These are phyloP conservation scores for Globisporangium splendens DNA, from an alignment of 352 stramenopile species.

Conservation along the genomic window DNA sequence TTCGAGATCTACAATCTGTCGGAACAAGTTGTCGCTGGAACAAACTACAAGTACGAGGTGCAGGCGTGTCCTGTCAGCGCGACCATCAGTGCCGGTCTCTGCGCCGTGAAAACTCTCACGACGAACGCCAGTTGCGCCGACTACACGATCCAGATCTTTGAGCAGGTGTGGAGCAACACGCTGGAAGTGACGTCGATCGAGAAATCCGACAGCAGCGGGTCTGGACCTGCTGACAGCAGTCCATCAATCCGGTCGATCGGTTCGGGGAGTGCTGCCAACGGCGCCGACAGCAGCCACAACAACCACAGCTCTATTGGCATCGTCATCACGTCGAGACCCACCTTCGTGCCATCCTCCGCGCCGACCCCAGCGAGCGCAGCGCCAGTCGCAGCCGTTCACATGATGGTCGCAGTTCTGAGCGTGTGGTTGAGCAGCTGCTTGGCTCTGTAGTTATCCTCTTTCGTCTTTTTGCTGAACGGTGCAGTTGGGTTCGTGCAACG, in stretches of 20 bases:
- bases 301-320: too few species aligned
- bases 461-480: neutral
- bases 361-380: neutral
- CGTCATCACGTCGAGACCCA: neutral
- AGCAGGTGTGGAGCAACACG: constrained; percentile 4
- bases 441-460: neutral
- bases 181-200: constrained; percentile 4
- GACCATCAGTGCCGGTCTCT: neutral
- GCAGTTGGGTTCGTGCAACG: too few species aligned
- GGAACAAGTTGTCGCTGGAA: constrained; percentile 3
- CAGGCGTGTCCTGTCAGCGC: neutral
- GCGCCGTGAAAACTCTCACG: neutral
- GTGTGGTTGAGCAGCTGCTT: neutral
- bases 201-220: neutral
- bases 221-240: neutral
- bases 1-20: constrained; percentile 29
- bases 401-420: neutral
- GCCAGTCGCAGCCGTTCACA: neutral
- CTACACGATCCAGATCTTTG: constrained; percentile 5
- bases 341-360: neutral
- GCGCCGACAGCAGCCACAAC: neutral
- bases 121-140: neutral
- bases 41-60: constrained; percentile 2
- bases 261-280: neutral
- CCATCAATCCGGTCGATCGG: neutral